Evolutionary conservation across 2,329 filamentous ascomycete species (phyloP), one percentile per base, ranked within the genome.

Genomic region (Thielaviopsis ethacetica): DNA sequence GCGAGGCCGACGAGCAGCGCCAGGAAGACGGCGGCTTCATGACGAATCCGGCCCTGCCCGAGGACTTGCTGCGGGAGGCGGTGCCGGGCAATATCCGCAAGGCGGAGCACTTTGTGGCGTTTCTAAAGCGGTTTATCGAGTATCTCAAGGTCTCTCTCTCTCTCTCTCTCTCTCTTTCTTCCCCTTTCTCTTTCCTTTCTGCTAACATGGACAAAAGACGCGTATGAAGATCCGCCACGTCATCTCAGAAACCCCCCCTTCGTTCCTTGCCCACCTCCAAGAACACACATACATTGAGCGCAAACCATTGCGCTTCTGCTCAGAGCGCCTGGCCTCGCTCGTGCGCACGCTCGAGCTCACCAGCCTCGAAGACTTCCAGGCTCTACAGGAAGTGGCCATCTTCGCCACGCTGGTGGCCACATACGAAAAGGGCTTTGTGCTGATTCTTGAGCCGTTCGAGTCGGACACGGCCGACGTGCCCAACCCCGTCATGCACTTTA

Each of bases 171-270:
- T 38, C 10, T 10, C 34, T 10, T 9, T 38, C 34, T 38, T 12
- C 34, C 15, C 3, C 34, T 38, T 10, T 41, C n/a, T 47, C 62
- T 60, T 17, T 26, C 19, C 21, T 21, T 10, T 44, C 12, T 30
- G 24, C 49, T 53, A 54, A 58, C 50, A 10, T 17, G 21, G 49
- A 22, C n/a, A 17, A 38, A 65, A 91, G 78, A 97, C 91, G 1
- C 83, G 94, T 61, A 97, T 98, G 93, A 97, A 95, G 76, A 91
- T 97, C 15, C 83, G 93, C 4, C 90, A 96, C 68, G 91, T 95
- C 63, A 96, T 97, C 63, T 96, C 93, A 7, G 93, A 98, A 71
- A 98, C 91, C 0, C 93, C 93, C 0, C 86, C 88, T 2, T 96
- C 91, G 0, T 98, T 98, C 69, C 77, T 98, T 9, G 82, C 86